Conservation (phyloP, 1,139 yeast genomes). For the Pneumocystis carinii region DNA sequence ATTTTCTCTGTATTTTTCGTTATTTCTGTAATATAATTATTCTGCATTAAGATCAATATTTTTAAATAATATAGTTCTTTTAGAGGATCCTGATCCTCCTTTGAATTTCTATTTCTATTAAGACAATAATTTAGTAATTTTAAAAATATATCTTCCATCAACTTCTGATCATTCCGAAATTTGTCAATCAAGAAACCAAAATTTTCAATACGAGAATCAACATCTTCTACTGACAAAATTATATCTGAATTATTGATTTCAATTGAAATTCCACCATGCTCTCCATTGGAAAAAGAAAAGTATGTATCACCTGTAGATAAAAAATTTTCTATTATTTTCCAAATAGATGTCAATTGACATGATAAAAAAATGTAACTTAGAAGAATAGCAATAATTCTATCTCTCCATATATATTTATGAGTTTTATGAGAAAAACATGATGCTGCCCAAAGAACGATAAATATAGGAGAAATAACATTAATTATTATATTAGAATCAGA, state of each 20-base stretch:
- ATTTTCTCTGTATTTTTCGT: not conserved
- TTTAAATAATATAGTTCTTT: not conserved
- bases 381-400: constrained; percentile 23
- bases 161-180: constrained; percentile 6
- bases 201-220: constrained; percentile 6
- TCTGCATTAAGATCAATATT: not conserved
- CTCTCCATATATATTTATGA: constrained; percentile 18
- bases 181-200: constrained; percentile 9
- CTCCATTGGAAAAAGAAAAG: constrained; percentile 42
- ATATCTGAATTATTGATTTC: constrained; percentile 10
- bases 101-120: not conserved
- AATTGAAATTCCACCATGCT: constrained; percentile 44
- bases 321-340: constrained; percentile 4
- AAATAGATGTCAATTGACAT: constrained; percentile 3
- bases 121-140: not conserved
- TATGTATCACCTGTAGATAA: constrained; percentile 14
- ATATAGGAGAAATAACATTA: constrained; percentile 24
- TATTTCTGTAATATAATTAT: not conserved
- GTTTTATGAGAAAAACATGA: constrained; percentile 34
- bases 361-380: constrained; percentile 10
- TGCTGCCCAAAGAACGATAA: constrained; percentile 48
- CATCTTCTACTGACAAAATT: not conserved
- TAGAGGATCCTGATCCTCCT: not conserved
- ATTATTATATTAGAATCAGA: constrained; percentile 13
- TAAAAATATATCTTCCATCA: constrained; percentile 14